These are phyloP conservation scores for Crepidotus variabilis DNA, from an alignment of 768 basidiomycete species.

Conservation along the genomic window DNA sequence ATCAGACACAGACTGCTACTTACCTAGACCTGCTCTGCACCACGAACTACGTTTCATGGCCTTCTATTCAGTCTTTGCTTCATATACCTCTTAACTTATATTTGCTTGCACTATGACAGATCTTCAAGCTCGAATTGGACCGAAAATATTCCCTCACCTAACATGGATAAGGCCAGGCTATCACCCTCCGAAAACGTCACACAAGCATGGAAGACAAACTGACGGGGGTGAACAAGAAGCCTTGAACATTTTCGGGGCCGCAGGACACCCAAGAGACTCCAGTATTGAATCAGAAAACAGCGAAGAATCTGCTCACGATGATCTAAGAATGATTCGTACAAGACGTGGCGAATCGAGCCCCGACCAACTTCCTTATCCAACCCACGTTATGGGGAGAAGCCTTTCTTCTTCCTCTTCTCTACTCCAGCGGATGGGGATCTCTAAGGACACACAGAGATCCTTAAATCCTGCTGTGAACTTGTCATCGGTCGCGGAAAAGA, in stretches of 20 bases:
- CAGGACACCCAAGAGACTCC: background rate
- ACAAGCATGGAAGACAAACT: background rate
- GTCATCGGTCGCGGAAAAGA: background rate
- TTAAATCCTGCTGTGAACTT: background rate
- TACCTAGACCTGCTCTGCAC: too few species aligned
- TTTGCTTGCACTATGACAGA: background rate
- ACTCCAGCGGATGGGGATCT: background rate
- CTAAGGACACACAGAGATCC: background rate
- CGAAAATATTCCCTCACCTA: background rate
- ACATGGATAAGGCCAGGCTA: background rate
- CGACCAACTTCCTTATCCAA: background rate
- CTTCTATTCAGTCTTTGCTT: too few species aligned
- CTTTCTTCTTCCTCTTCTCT: background rate
- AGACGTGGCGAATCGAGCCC: background rate
- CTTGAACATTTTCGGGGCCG: background rate
- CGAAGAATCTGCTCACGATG: background rate
- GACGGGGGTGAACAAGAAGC: background rate
- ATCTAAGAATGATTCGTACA: background rate
- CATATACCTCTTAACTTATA: too few species aligned
- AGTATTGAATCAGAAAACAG: background rate
- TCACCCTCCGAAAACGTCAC: background rate
- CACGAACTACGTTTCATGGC: too few species aligned
- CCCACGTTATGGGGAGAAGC: too few species aligned
- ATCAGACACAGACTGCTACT: too few species aligned
- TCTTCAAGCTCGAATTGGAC: background rate